Evolutionary conservation across 2,329 filamentous ascomycete species (phyloP), one percentile per base, ranked within the genome.

Genomic region (Raffaelea arxii): DNA sequence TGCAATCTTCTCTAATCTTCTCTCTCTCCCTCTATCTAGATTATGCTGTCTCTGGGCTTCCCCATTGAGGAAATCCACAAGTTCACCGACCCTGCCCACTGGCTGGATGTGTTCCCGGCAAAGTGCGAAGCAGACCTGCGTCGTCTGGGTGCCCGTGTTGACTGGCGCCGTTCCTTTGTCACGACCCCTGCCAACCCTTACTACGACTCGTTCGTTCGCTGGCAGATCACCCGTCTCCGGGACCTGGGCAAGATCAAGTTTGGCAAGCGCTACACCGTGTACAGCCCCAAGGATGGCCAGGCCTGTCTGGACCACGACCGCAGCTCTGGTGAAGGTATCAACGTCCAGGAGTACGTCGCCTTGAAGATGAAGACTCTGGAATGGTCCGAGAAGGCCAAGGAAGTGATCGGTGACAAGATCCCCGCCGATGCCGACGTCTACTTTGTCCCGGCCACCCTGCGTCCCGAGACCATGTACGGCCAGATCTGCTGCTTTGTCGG

Each of bases 381-480:
- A 60, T 98, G 90, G 90, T 78, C 89, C 1, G 79, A 84, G 25
- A 75, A 82, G 52, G 85, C 88, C 22, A 78, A 80, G 53, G 77
- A 84, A 54, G 69, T 78, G 45, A 67, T 97, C 49, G 76, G 83
- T 62, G 82, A 78, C 53, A 92, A 91, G 69, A 69, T 97, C 4
- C 86, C 91, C 6, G 75, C 81, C 30, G 80, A 77, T 53, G 83
- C 86, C 40, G 84, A 84, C 51, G 83, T 96, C 47, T 97, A 84
- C 70, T 84, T 97, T 58, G 80, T 97, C 12, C 86, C 92, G 12
- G 92, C 92, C 16, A 97, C 92, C 46, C 76, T 98, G 51, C 51
- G 92, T 51, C 88, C 92, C 3, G 92, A 98, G 72, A 98, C 92
- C 30, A 97, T 98, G 91, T 98, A 97, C 62, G 94, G 94, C 36